Evolutionary conservation across 75 land plant species (phyloP), one percentile per base, ranked within the genome.

Genomic region (Pinus albicaulis): DNA sequence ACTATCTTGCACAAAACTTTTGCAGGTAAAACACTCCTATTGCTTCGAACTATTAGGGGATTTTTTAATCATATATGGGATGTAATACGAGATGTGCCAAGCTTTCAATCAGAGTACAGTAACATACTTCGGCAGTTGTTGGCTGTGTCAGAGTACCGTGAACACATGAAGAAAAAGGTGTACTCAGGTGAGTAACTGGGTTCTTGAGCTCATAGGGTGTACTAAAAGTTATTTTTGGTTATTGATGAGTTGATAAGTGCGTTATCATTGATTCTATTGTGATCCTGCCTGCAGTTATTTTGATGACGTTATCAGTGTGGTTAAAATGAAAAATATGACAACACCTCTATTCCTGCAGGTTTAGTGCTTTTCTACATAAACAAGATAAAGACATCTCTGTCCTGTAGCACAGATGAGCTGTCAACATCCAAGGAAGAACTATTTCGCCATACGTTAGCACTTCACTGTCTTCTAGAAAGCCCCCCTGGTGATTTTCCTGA

Each of bases 401-500:
- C 59, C 36, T 81, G 26, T 58, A 77, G 74, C 25, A 57, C 72
- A 28, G 57, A 44, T 69, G 82, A 66, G n/a, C 79, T 66, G n/a
- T 66, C 80, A 20, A 80, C 73, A 41, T 83, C 88, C 19, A 93
- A 91, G 71, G 97, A 96, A 60, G 97, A 96, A 31, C 84, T 83
- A 17, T 91, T 96, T 80, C 87, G 97, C 12, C 73, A 63, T 62
- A 78, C 84, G 24, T 62, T 84, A 38, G 91, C 89, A 0, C 87
- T 96, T 26, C 88, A 89, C 52, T 82, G 82, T 69, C 86, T 96
- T n/a, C 60, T 96, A 57, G 91, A 93, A 77, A 86, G 88, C 71
- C 88, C 97, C 22, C 92, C 94, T 70, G 97, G 93, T 62, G 97
- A 93, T 80, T 88, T 91, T 36, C 81, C 92, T 22, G 82, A 80